phyloP scores from a whole-genome alignment of 225 moss, liverwort and hornwort genomes.

The Sphagnum contortum region DNA sequence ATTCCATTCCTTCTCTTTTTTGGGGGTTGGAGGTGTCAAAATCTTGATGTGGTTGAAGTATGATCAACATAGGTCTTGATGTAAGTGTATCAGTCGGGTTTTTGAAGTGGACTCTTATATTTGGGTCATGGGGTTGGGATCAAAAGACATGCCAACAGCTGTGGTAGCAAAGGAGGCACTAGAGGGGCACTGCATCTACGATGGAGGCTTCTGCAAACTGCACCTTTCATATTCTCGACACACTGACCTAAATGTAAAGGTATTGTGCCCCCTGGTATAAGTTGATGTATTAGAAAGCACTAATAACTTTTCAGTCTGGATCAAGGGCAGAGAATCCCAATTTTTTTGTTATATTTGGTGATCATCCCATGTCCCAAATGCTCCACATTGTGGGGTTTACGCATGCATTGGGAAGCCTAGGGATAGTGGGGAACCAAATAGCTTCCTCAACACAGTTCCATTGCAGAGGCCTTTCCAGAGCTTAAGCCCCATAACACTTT shows the following conservation, averaged over 20 bases:
- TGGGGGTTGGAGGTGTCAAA: no score
- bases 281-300: conserved; percentile 55
- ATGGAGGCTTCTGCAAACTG: conserved; percentile 99
- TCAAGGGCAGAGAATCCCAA: conserved; percentile 6
- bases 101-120: no score
- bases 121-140: background rate
- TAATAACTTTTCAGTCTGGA: conserved; percentile 42
- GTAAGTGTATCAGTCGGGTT: no score
- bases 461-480: no score
- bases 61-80: no score
- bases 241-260: conserved; percentile 99
- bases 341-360: background rate
- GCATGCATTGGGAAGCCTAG: no score
- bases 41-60: no score
- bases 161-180: conserved; percentile 98
- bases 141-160: conserved; percentile 86
- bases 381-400: background rate
- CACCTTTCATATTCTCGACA: conserved; percentile 99
- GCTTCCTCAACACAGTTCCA: no score
- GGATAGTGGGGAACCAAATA: no score
- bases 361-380: background rate
- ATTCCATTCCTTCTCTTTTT: no score
- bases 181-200: conserved; percentile 99
- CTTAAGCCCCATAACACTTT: no score
- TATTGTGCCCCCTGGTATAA: conserved; percentile 94